Evolutionary conservation across 345 rosid species (phyloP), one percentile per base, ranked within the genome.

Genomic region (Litchi chinensis): DNA sequence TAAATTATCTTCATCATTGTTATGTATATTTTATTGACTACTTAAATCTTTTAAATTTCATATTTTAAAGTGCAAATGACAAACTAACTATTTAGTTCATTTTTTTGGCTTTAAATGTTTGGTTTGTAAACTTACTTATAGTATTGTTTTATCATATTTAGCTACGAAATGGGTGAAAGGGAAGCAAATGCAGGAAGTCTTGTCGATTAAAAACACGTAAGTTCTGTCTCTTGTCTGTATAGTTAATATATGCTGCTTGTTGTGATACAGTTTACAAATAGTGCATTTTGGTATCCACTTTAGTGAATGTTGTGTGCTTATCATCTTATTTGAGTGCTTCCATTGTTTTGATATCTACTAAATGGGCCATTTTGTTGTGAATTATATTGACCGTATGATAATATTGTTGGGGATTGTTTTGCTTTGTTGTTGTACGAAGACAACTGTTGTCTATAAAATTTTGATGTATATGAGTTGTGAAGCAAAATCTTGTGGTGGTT

Each of bases 101-200:
- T 46, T 5, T 11, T 7, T 24, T 65, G 68, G 41, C 68, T 10
- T 65, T 28, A 24, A 65, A 11, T 65, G 19, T 5, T 19, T 28
- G 32, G 15, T n/a, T 40, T 59, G 13, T 65, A 41, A 21, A 50
- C 22, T 6, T 11, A 16, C 15, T 22, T 37, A 48, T 32, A 2
- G 9, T 70, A 5, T 26, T 21, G 6, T 18, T 63, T 76, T 77
- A 13, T 44, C 71, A 16, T 80, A 63, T 76, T 85, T 83, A 97
- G 99, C 93, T 32, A 91, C 98, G 12, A 98, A 97, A 83, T 97
- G 99, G 99, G 99, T 94, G 90, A 97, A 94, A 82, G 99, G 98
- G 69, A 97, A 89, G 83, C 90, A 88, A 73, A 91, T 90, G 93
- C 97, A 93, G 78, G 98, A 97, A 76, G 98, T 94, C 10, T 16